These are phyloP conservation scores for Akanthomyces dipterigenus DNA, from an alignment of 2,329 filamentous ascomycete species.

Conservation along the genomic window DNA sequence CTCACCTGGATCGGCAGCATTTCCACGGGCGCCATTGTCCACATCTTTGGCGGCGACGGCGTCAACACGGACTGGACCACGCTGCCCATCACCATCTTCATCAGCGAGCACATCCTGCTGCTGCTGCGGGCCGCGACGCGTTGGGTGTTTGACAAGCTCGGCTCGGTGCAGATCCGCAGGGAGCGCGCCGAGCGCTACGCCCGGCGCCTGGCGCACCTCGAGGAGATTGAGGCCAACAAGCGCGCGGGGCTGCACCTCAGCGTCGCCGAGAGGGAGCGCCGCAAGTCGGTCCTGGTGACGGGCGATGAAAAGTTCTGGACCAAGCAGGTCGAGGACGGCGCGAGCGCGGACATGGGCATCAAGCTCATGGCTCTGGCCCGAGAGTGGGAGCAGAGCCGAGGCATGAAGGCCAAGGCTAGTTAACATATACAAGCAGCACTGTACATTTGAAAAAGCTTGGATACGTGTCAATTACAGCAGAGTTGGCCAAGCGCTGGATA, in stretches of 20 bases:
- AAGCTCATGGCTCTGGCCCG: slow-evolving; percentile 25
- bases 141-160: slow-evolving; percentile 29
- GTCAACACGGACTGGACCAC: slow-evolving; percentile 52
- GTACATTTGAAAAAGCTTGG: too few relatives aligned
- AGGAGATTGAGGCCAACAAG: slow-evolving; percentile 34
- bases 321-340: slow-evolving; percentile 33
- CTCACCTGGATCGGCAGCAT: slow-evolving; percentile 68
- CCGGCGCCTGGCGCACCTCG: slow-evolving; percentile 28
- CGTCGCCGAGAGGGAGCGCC: slow-evolving; percentile 30
- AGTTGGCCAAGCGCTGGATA: too few relatives aligned
- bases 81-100: slow-evolving; percentile 62
- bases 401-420: slow-evolving; percentile 6
- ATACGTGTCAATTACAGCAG: too few relatives aligned
- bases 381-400: slow-evolving; percentile 11
- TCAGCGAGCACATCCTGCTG: slow-evolving; percentile 67
- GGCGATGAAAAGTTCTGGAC: slow-evolving; percentile 34
- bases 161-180: slow-evolving; percentile 33
- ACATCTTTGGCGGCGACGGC: slow-evolving; percentile 59
- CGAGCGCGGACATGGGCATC: slow-evolving; percentile 28
- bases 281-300: slow-evolving; percentile 29
- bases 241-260: slow-evolving; percentile 25
- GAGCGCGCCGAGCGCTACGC: slow-evolving; percentile 34
- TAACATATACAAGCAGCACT: neutral
- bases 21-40: slow-evolving; percentile 64
- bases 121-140: slow-evolving; percentile 42